These are phyloP conservation scores for Cutaneotrichosporon cavernicola DNA, from an alignment of 1,284 basidiomycete species.

Conservation along the genomic window DNA sequence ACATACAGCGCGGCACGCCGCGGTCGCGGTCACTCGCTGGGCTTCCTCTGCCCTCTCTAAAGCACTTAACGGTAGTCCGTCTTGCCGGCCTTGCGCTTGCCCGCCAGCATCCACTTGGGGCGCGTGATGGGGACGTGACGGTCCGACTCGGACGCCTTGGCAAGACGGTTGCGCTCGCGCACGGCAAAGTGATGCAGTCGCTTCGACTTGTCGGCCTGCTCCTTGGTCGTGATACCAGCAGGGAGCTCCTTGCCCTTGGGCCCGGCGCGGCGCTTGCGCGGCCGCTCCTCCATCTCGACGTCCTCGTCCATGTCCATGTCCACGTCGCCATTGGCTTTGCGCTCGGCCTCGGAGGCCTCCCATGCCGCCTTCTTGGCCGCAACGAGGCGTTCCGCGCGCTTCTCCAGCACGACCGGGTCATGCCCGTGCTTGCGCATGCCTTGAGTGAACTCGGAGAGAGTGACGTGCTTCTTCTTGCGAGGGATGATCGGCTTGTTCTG, in stretches of 20 bases:
- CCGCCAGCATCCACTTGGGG: constrained; percentile 66
- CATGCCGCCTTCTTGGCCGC: constrained; percentile 47
- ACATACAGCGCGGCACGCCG: constrained; percentile 5
- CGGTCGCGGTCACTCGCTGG: neutral
- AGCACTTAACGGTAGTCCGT: constrained; percentile 67
- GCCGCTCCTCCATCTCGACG: constrained; percentile 17
- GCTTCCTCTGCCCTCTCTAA: neutral
- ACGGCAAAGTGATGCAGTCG: constrained; percentile 80
- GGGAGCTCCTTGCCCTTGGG: constrained; percentile 18
- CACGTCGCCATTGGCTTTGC: constrained; percentile 27
- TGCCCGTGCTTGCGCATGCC: constrained; percentile 82
- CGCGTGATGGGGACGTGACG: constrained; percentile 56
- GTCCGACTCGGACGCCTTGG: constrained; percentile 86
- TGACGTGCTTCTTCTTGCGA: constrained; percentile 79
- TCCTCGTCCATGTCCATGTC: constrained; percentile 40
- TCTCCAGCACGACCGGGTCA: constrained; percentile 83
- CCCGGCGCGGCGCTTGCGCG: constrained; percentile 7
- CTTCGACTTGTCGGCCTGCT: constrained; percentile 76
- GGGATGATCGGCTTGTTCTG: constrained; percentile 83
- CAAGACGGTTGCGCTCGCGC: constrained; percentile 77
- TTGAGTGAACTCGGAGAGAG: constrained; percentile 78
- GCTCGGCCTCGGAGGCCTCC: constrained; percentile 49
- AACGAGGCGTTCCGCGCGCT: constrained; percentile 75
- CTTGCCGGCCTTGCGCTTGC: constrained; percentile 85
- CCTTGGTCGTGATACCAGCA: constrained; percentile 73